Base-by-base conservation (phyloP, 2,329 filamentous ascomycete genomes). In the Raffaelea albimanens region DNA sequence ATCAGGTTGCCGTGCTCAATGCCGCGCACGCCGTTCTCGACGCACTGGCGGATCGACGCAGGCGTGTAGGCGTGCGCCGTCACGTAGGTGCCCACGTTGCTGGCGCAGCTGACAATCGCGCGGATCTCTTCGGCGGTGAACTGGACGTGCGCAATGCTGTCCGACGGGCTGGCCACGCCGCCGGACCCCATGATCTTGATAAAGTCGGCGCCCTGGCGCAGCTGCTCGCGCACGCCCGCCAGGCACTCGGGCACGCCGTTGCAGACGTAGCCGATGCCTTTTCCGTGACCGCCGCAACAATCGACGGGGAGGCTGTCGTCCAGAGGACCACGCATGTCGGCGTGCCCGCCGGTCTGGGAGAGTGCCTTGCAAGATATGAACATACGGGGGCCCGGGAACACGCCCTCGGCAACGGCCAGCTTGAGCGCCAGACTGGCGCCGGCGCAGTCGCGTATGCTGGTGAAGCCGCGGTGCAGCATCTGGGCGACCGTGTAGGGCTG, bases 151-250 rank as follows among this genome's bases (percentile, higher is more conserved):
- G 71, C 66, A 22, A 78, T 61, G 34, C 62, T 61, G 54, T 78
- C 75, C 0, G 71, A 74, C 1, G 71, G 72, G 34, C 65, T 70
- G 2, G 69, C 64, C 5, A 78, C 73, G 10, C 75, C 75, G 1
- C 75, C 74, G 2, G 66, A 67, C 3, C 66, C 63, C 73, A 78
- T 77, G 53, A 79, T 73, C 58, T 78, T 79, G 59, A 79, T 68
- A 52, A 78, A 77, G 55, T 78, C 71, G 1, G 69, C 66, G 2
- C 75, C 74, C 14, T 58, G 61, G 2, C 74, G 61, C 1, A 79
- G 55, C 56, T 77, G 67, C 48, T 78, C 72, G 5, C 75, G 64
- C 1, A 68, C 68, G 25, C 63, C 68, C 44, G 67, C 66, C 48
- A 73, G 61, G 55, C 74, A 77, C 50, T 74, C 66, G 1, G 71